phyloP scores from a whole-genome alignment of 179 eudicot species.

The Dionaea muscipula region DNA sequence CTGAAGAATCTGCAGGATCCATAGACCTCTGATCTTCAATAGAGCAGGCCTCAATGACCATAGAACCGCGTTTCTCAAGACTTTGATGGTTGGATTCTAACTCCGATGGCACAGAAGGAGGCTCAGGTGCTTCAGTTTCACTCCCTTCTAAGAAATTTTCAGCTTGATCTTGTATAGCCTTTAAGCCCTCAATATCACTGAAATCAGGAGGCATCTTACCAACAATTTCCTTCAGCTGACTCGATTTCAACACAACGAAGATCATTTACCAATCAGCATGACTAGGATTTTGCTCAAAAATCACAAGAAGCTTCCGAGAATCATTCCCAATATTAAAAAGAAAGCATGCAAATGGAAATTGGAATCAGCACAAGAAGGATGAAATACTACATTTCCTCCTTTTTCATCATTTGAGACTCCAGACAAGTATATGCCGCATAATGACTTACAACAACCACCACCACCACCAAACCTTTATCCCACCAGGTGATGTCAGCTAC shows the following conservation, averaged over 20 bases:
- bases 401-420: no score
- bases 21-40: slow-evolving; percentile 13
- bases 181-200: slow-evolving; percentile 30
- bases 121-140: slow-evolving; percentile 16
- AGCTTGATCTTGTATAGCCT: slow-evolving; percentile 37
- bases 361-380: no score
- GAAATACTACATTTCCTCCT: no score
- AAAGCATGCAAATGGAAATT: no score
- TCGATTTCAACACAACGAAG: slow-evolving; percentile 3
- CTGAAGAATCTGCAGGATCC: slow-evolving; percentile 7
- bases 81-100: slow-evolving; percentile 10
- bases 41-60: slow-evolving; percentile 12
- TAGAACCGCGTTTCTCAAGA: slow-evolving; percentile 1
- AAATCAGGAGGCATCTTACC: slow-evolving; percentile 46
- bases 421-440: no score
- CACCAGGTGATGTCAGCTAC: no score
- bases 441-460: no score
- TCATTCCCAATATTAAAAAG: no score
- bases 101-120: slow-evolving; percentile 16
- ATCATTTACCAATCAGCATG: slow-evolving; percentile 4
- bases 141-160: slow-evolving; percentile 34
- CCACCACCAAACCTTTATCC: no score
- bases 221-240: slow-evolving; percentile 48
- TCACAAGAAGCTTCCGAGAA: neutral
- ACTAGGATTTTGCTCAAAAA: neutral